These are phyloP conservation scores for Lizanozyma gosingica DNA, from an alignment of 1,139 yeast species.

Conservation along the genomic window DNA sequence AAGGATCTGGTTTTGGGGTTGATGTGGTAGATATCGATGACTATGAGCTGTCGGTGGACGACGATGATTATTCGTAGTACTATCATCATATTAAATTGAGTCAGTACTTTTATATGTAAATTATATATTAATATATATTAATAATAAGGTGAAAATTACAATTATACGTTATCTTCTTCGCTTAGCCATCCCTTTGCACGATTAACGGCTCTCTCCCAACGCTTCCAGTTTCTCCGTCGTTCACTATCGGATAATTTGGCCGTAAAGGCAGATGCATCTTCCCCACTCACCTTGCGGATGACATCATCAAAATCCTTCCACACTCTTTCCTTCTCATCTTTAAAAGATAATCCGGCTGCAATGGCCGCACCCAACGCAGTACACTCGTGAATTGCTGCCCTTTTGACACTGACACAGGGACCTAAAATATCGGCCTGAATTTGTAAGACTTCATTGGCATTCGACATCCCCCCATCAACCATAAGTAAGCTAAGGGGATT, in stretches of 20 bases:
- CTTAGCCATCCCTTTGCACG: constrained; percentile 73
- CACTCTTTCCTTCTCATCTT: constrained; percentile 49
- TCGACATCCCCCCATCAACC: constrained; percentile 95
- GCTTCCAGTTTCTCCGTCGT: constrained; percentile 57
- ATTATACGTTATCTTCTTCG: constrained; percentile 19
- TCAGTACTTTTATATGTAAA: too few relatives aligned
- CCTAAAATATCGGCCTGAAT: constrained; percentile 88
- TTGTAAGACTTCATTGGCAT: constrained; percentile 86
- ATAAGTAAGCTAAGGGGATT: constrained; percentile 50
- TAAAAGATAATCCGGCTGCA: constrained; percentile 77
- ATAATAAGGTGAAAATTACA: not conserved
- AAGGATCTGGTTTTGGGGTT: too few relatives aligned
- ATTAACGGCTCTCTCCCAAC: constrained; percentile 78
- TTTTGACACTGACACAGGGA: constrained; percentile 72
- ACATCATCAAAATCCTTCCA: constrained; percentile 76
- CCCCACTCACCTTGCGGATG: constrained; percentile 21
- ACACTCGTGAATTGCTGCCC: constrained; percentile 82
- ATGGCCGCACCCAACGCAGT: constrained; percentile 96
- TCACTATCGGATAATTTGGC: constrained; percentile 53
- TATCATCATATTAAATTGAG: too few relatives aligned
- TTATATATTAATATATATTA: too few relatives aligned
- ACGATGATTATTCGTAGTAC: not conserved
- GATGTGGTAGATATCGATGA: constrained; percentile 7
- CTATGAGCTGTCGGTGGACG: constrained; percentile 15
- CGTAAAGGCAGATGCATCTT: constrained; percentile 27